Percentiles rank a stretch among this genome's conserved stretches.
Evolutionary conservation across 108 stramenopile genomes (phyloP).

Genomic region (Fragilariopsis cylindrus): DNA sequence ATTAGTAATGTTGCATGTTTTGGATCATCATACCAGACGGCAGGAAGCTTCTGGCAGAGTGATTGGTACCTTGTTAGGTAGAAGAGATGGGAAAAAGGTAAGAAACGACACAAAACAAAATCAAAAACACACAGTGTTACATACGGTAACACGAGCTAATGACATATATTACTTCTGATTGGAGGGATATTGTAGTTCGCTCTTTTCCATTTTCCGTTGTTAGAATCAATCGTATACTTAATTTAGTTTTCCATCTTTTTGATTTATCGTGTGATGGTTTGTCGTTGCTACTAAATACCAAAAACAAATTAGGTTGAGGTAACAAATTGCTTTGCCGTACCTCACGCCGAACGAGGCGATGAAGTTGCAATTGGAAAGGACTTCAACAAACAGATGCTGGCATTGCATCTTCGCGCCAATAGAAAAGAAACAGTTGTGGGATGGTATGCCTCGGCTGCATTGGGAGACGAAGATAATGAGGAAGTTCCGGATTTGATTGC

Average conservation of each 20-base stretch:
- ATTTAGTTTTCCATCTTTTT: no score
- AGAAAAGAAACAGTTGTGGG: constrained; percentile 92
- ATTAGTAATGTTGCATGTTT: constrained; percentile 75
- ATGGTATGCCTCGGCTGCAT: constrained; percentile 91
- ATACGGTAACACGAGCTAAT: background rate
- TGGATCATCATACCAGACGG: constrained; percentile 85
- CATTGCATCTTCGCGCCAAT: constrained; percentile 77
- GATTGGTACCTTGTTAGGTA: constrained; percentile 80
- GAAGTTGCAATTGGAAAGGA: constrained; percentile 97
- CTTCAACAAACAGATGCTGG: constrained; percentile 90
- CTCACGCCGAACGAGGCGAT: constrained; percentile 88
- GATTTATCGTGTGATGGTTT: no score
- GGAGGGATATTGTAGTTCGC: no score
- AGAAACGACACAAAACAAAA: constrained; percentile 10
- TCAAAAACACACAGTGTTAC: background rate
- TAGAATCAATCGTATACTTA: no score
- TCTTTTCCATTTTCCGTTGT: no score
- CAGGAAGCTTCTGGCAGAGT: constrained; percentile 79
- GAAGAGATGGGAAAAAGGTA: constrained; percentile 62
- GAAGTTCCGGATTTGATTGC: constrained; percentile 56
- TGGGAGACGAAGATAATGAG: constrained; percentile 33
- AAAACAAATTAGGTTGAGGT: constrained; percentile 70
- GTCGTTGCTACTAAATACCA: background rate
- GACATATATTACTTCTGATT: no score
- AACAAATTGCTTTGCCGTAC: constrained; percentile 95